phyloP scores from a whole-genome alignment of 2,329 filamentous ascomycete genomes.

The Cercospora sesami region DNA sequence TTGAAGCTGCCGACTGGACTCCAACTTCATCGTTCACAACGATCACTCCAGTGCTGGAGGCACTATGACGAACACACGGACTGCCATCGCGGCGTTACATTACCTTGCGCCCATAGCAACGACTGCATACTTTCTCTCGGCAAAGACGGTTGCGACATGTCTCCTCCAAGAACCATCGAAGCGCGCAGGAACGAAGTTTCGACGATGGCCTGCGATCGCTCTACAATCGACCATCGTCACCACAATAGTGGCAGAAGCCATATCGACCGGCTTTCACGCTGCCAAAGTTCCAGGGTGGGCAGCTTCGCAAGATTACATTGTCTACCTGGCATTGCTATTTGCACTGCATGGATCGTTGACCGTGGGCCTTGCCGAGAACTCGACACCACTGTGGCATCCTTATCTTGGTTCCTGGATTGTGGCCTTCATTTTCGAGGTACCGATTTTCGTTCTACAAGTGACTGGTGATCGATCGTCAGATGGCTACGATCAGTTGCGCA shows the following conservation, averaged over 20 bases:
- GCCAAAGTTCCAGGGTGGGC: slow-evolving; percentile 15
- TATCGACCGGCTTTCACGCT: slow-evolving; percentile 25
- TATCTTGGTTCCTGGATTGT: slow-evolving; percentile 33
- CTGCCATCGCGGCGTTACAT: slow-evolving; percentile 28
- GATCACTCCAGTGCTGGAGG: neutral
- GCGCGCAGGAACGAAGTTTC: slow-evolving; percentile 13
- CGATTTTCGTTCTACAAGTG: slow-evolving; percentile 23
- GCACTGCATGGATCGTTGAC: slow-evolving; percentile 28
- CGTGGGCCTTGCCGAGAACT: slow-evolving; percentile 31
- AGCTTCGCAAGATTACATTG: slow-evolving; percentile 30
- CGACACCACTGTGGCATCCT: slow-evolving; percentile 34
- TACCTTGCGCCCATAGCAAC: slow-evolving; percentile 33
- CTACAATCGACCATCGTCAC: slow-evolving; percentile 23
- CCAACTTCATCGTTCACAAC: neutral
- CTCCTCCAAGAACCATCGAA: slow-evolving; percentile 33
- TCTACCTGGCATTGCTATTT: slow-evolving; percentile 28
- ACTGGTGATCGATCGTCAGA: slow-evolving; percentile 13
- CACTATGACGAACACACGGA: neutral
- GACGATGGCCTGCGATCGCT: slow-evolving; percentile 26
- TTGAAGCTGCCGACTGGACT: neutral
- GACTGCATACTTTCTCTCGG: slow-evolving; percentile 31
- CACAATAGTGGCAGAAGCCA: slow-evolving; percentile 28
- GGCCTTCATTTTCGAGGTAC: slow-evolving; percentile 29
- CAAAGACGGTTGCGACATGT: slow-evolving; percentile 32
- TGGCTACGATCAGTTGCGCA: slow-evolving; percentile 17